Percentiles rank a stretch among this genome's conserved stretches.
Evolutionary conservation across 495 filamentous ascomycete species (phyloP).

Genomic region (Delitschia confertaspora): DNA sequence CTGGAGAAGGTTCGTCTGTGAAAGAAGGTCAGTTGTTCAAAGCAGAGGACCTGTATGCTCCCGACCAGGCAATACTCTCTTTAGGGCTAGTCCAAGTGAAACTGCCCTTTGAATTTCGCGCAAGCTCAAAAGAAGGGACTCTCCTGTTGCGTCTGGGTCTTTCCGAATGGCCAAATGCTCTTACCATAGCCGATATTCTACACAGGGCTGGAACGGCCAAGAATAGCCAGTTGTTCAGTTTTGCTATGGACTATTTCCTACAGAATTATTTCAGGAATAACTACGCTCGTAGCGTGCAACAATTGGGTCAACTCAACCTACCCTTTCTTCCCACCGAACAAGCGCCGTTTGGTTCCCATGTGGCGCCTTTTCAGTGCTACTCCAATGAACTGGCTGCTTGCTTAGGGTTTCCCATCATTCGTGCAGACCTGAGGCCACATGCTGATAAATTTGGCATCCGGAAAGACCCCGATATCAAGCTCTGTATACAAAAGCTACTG

Average conservation of each 20-base stretch:
- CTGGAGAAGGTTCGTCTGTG: constrained; percentile 49
- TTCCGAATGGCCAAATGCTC: constrained; percentile 48
- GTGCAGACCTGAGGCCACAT: constrained; percentile 62
- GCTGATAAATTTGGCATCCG: constrained; percentile 75
- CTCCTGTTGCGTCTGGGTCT: constrained; percentile 22
- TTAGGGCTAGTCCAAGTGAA: constrained; percentile 72
- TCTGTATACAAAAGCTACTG: constrained; percentile 62
- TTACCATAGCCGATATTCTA: constrained; percentile 70
- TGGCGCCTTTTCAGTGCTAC: constrained; percentile 69
- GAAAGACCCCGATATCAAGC: constrained; percentile 63
- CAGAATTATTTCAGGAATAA: constrained; percentile 65
- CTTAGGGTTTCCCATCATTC: constrained; percentile 70
- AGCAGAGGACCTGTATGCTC: constrained; percentile 78
- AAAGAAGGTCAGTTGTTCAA: constrained; percentile 52
- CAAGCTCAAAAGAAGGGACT: constrained; percentile 9
- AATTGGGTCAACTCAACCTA: constrained; percentile 38
- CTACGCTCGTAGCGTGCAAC: constrained; percentile 55
- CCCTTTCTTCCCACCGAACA: constrained; percentile 68
- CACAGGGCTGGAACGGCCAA: constrained; percentile 45
- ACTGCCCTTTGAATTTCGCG: constrained; percentile 43
- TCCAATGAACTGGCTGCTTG: constrained; percentile 67
- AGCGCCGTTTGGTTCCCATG: constrained; percentile 47
- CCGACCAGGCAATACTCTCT: constrained; percentile 57
- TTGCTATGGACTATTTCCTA: constrained; percentile 75
- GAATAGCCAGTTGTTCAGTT: constrained; percentile 48